Evolutionary conservation across 768 basidiomycete genomes (phyloP), one percentile per base, ranked within the genome.

Genomic region (Pleurotus platypus): DNA sequence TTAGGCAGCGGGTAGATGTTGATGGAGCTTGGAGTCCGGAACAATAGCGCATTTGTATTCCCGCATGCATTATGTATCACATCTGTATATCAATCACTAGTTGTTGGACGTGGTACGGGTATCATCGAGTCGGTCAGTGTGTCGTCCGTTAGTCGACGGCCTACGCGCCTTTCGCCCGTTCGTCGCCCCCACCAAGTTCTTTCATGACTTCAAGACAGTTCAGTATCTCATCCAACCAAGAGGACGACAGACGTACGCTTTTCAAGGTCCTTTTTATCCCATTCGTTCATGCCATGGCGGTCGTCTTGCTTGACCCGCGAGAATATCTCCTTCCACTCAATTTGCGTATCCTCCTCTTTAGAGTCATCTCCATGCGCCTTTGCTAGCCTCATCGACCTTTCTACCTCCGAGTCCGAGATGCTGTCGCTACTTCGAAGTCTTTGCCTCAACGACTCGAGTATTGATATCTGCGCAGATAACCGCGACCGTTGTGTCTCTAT

Each of bases 401-500:
- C 76, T 22, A 88, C 69, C 61, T 89, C 87, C 35, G 72, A 78
- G 61, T 71, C 69, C 2, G 79, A 70, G 49, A 84, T 64, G 37
- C 70, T 62, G 55, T 74, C 75, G 51, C 76, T 75, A 1, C 79
- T 75, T 37, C 75, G 74, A 48, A 89, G 69, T 58, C 82, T 82
- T 22, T 75, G 70, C 5, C 75, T 74, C 55, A 89, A 77, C 51
- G 82, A 81, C 57, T 84, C 78, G 57, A 90, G 74, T 60, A 90
- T 81, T 18, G 86, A 82, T 39, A 82, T 73, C 57, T 81, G 85
- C 4, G 87, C 85, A 51, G 77, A 67, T 43, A 78, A 64, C 22
- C 79, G 79, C 13, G 81, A 74, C 43, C 78, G 78, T 57, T 87
- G 83, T 43, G 82, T 82, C 46, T 76, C 78, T 37, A 75, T 72